Evolutionary conservation across 306 rosid genomes (phyloP), one percentile per base, ranked within the genome.

Genomic region (Medicago ruthenica): DNA sequence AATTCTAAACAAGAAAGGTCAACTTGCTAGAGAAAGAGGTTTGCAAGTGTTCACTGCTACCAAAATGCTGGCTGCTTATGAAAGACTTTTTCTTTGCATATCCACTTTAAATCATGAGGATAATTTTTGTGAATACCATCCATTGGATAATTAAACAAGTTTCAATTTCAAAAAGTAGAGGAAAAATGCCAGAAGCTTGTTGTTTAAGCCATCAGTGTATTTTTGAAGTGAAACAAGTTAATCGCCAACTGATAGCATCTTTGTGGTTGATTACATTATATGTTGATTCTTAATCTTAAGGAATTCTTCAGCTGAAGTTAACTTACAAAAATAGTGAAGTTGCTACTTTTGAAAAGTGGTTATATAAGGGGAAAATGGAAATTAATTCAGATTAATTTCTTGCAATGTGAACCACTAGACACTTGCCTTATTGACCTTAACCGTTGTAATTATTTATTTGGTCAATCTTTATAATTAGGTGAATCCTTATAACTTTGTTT

Each of bases 31-130:
- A 51, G 85, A 81, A 51, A 91, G 90, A 88, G 93, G 97, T 67
- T 73, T 88, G 76, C 73, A 86, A 59, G 45, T 89, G 76, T 92
- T 89, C 83, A 89, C 97, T 14, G 88, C 95, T 36, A 89, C 78
- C 9, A 91, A 88, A 60, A 91, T 91, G 97, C 83, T 78, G 9
- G 82, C 87, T 4, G 82, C 95, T 47, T 91, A 89, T 68, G 97
- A 91, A 79, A 75, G 91, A 70, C 93, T 91, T 54, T 89, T 91
- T 87, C 90, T 89, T 54, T 91, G 97, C 83, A 53, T 92, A 66
- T 79, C 92, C 37, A 79, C 73, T 24, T 82, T 79, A 59, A 79
- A 75, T 14, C 39, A 61, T 7, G 84, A 40, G 10, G 67, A 79
- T 2, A 67, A 48, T 72, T 62, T 72, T 13, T 91, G 95, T 74